Conservation (phyloP, 805 yeast genomes). For the Candida lessepsii region DNA sequence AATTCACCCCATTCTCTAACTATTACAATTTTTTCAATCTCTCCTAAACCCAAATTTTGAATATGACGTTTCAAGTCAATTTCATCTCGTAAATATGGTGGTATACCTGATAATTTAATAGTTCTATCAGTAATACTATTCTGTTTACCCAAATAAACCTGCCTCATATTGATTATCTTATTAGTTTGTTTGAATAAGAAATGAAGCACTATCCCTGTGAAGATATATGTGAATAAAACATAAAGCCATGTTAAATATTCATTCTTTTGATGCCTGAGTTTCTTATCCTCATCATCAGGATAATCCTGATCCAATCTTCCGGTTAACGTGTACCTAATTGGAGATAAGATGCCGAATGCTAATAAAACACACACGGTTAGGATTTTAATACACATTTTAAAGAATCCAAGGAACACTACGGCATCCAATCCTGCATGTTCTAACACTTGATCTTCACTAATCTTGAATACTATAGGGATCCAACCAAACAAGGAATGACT, state of each 20-base stretch:
- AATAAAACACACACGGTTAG: constrained; percentile 63
- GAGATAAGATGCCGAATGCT: constrained; percentile 76
- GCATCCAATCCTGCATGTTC: constrained; percentile 95
- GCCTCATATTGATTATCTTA: constrained; percentile 75
- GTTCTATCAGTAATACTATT: constrained; percentile 91
- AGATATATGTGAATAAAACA: constrained; percentile 80
- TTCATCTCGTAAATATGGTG: constrained; percentile 73
- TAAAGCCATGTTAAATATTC: constrained; percentile 75
- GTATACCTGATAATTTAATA: constrained; percentile 83
- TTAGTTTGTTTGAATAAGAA: constrained; percentile 67
- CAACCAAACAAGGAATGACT: constrained; percentile 68
- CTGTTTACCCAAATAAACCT: constrained; percentile 78
- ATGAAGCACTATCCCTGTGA: constrained; percentile 65
- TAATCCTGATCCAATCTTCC: constrained; percentile 49
- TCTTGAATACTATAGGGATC: constrained; percentile 63
- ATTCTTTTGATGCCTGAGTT: constrained; percentile 21
- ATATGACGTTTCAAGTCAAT: constrained; percentile 70
- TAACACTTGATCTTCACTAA: constrained; percentile 72
- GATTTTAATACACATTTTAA: constrained; percentile 79
- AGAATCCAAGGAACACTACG: constrained; percentile 84
- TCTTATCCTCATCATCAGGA: constrained; percentile 23
- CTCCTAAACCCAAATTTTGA: constrained; percentile 76
- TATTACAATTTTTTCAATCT: constrained; percentile 70
- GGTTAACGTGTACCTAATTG: constrained; percentile 78
- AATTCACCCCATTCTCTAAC: constrained; percentile 85